These are phyloP conservation scores for Stagonosporopsis tanaceti DNA, from an alignment of 2,329 filamentous ascomycete genomes.

Conservation along the genomic window DNA sequence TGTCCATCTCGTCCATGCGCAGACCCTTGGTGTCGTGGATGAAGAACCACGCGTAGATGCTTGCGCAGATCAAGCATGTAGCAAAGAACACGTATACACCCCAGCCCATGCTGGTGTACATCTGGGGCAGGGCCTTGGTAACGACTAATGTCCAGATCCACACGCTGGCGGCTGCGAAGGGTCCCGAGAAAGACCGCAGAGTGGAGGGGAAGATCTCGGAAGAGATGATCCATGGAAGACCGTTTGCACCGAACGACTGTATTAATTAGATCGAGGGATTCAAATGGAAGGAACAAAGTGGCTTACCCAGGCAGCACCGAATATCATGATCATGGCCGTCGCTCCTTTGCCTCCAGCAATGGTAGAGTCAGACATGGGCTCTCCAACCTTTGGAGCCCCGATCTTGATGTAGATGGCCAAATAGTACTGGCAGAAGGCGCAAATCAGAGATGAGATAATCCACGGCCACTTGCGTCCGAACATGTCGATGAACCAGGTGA, in stretches of 20 bases:
- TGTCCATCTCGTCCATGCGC: constrained; percentile 58
- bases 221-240: constrained; percentile 78
- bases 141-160: constrained; percentile 78
- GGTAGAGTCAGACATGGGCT: constrained; percentile 41
- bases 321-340: constrained; percentile 53
- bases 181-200: constrained; percentile 58
- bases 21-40: constrained; percentile 55
- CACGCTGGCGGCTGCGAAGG: constrained; percentile 74
- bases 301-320: constrained; percentile 28
- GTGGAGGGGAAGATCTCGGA: constrained; percentile 77
- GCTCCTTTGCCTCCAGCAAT: constrained; percentile 51
- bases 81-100: constrained; percentile 60
- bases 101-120: constrained; percentile 61
- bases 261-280: neutral
- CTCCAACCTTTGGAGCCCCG: constrained; percentile 42
- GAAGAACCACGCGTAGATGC: constrained; percentile 52
- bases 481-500: constrained; percentile 73
- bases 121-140: constrained; percentile 72
- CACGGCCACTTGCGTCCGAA: constrained; percentile 58
- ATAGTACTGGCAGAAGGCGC: constrained; percentile 67
- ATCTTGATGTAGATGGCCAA: constrained; percentile 66
- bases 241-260: constrained; percentile 56
- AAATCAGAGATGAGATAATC: constrained; percentile 46
- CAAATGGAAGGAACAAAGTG: neutral
- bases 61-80: constrained; percentile 55